Evolutionary conservation across 331 rosid species (phyloP).

Genomic region (Rosa hybrid): DNA sequence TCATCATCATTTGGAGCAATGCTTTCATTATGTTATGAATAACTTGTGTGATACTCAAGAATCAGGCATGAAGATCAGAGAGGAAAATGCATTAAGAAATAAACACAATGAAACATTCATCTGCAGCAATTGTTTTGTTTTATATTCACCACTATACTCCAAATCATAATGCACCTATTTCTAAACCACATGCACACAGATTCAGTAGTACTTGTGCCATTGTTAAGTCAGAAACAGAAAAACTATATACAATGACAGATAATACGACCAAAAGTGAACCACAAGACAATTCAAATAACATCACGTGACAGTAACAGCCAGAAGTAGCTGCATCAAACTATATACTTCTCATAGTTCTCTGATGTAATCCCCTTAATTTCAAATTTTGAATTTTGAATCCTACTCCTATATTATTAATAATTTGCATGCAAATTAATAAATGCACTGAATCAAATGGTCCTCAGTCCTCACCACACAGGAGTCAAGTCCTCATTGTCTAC

Average conservation of each 20-base stretch:
- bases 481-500: not conserved
- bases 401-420: not conserved
- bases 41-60: conserved; percentile 2
- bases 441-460: conserved; percentile 9
- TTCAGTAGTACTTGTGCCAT: not conserved
- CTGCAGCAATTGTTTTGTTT: not conserved
- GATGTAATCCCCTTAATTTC: conserved; percentile 10
- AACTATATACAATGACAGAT: not conserved
- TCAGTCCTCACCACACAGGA: conserved; percentile 9
- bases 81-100: not conserved
- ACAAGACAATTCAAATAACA: conserved; percentile 28
- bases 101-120: not conserved
- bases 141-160: not conserved
- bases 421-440: conserved; percentile 6
- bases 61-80: not conserved
- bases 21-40: not conserved
- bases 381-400: conserved; percentile 26
- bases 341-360: not conserved
- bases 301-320: conserved; percentile 45
- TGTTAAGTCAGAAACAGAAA: not conserved
- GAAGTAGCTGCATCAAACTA: not conserved
- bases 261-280: not conserved
- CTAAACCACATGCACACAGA: not conserved
- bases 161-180: not conserved
- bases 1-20: not conserved